phyloP scores from a whole-genome alignment of 2,329 filamentous ascomycete genomes.

The Scedosporium dehoogii region DNA sequence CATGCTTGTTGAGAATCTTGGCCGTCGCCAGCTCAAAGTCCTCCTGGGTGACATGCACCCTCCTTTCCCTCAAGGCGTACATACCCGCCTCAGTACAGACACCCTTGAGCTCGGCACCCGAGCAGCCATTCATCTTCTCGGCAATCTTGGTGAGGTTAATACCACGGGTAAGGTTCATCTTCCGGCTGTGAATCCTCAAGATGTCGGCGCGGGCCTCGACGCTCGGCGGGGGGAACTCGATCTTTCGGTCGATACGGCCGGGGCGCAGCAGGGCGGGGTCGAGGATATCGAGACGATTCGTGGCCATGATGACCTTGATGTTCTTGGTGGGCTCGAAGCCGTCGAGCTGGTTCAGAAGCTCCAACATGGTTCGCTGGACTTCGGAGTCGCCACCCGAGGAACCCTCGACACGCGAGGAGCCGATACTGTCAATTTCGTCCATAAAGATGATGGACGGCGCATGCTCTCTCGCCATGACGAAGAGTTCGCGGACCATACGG shows the following conservation, averaged over 20 bases:
- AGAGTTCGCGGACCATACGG: slow-evolving; percentile 96
- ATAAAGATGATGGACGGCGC: slow-evolving; percentile 99
- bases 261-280: slow-evolving; percentile 90
- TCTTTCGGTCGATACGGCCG: slow-evolving; percentile 97
- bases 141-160: slow-evolving; percentile 98
- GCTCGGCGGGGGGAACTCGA: slow-evolving; percentile 94
- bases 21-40: slow-evolving; percentile 97
- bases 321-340: slow-evolving; percentile 99
- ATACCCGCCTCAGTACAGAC: slow-evolving; percentile 98
- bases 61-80: slow-evolving; percentile 89
- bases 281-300: slow-evolving; percentile 93
- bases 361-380: slow-evolving; percentile 97
- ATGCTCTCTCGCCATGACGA: slow-evolving; percentile 98
- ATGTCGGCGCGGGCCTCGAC: slow-evolving; percentile 96
- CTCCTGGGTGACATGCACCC: slow-evolving; percentile 97
- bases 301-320: slow-evolving; percentile 99
- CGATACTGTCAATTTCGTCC: slow-evolving; percentile 99
- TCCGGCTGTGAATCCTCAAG: slow-evolving; percentile 90
- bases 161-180: slow-evolving; percentile 96
- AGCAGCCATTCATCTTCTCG: slow-evolving; percentile 99
- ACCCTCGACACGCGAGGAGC: slow-evolving; percentile 91
- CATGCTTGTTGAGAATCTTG: slow-evolving; percentile 99
- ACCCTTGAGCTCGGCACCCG: slow-evolving; percentile 94
- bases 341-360: slow-evolving; percentile 95
- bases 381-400: slow-evolving; percentile 94